Conservation (phyloP, 768 basidiomycete species). For the Suillus sp. region DNA sequence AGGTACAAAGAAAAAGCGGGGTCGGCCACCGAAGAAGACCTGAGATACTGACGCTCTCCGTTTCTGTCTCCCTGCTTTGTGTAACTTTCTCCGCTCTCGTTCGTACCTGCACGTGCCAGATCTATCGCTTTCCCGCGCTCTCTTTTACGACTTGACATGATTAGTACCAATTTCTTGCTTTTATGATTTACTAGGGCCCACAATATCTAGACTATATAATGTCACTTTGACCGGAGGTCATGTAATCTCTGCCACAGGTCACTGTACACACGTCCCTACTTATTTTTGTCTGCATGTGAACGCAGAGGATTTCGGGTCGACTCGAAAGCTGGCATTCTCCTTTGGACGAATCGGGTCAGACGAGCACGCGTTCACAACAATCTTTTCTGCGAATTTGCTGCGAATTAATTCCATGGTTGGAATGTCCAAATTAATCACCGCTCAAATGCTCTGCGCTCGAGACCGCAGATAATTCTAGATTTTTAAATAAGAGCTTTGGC, state of each 20-base stretch:
- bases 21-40: conserved; percentile 60
- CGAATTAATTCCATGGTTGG: conserved; percentile 36
- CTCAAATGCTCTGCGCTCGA: conserved; percentile 26
- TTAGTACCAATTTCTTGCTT: conserved; percentile 36
- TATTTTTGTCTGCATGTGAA: conserved; percentile 40
- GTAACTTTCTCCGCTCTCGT: conserved; percentile 26
- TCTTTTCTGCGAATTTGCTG: conserved; percentile 28
- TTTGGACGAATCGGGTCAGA: conserved; percentile 14
- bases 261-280: conserved; percentile 23
- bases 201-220: conserved; percentile 39
- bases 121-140: conserved; percentile 30
- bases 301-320: conserved; percentile 19
- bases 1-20: conserved; percentile 67
- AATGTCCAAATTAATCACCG: conserved; percentile 39
- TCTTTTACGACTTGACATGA: conserved; percentile 36
- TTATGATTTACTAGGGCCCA: conserved; percentile 36
- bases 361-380: conserved; percentile 24
- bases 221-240: conserved; percentile 24
- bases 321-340: conserved; percentile 19
- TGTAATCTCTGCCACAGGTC: conserved; percentile 15
- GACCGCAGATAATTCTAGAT: conserved; percentile 20
- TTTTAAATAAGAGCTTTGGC: conserved; percentile 24
- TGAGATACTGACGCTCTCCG: conserved; percentile 20
- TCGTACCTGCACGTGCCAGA: conserved; percentile 3
- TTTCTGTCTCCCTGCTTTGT: conserved; percentile 31